These are phyloP conservation scores for Aureobasidium leucospermi DNA, from an alignment of 2,329 filamentous ascomycete genomes.

Conservation along the genomic window DNA sequence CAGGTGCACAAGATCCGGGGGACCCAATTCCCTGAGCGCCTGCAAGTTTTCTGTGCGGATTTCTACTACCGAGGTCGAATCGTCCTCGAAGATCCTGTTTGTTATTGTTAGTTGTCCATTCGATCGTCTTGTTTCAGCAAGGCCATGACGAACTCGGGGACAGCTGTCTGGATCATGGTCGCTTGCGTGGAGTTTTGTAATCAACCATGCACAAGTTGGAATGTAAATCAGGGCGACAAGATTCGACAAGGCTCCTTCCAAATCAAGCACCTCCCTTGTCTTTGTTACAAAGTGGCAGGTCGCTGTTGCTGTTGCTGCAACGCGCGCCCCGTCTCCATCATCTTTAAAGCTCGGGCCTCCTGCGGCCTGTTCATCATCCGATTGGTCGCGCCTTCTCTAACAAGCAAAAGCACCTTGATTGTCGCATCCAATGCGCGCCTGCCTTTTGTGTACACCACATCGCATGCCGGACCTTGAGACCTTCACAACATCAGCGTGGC, in stretches of 20 bases:
- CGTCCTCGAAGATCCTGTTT: slow-evolving; percentile 84
- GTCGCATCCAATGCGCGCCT: neutral
- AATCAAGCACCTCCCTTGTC: neutral
- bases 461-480: neutral
- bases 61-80: slow-evolving; percentile 85
- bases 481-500: neutral
- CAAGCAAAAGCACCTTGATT: slow-evolving; percentile 1
- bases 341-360: neutral
- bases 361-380: neutral
- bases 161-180: slow-evolving; percentile 35
- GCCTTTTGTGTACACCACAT: neutral
- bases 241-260: neutral
- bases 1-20: slow-evolving; percentile 90
- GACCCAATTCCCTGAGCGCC: slow-evolving; percentile 83
- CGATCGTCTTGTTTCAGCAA: neutral
- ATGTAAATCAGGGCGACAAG: neutral
- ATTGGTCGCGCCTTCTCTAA: neutral
- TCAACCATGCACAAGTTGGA: neutral
- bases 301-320: neutral
- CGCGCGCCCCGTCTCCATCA: neutral
- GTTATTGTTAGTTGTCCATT: neutral
- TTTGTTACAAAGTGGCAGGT: neutral
- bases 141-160: slow-evolving; percentile 33
- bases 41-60: slow-evolving; percentile 83
- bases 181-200: neutral